Evolutionary conservation across 2,329 filamentous ascomycete genomes (phyloP).

Genomic region (Lachnellula willkommii): DNA sequence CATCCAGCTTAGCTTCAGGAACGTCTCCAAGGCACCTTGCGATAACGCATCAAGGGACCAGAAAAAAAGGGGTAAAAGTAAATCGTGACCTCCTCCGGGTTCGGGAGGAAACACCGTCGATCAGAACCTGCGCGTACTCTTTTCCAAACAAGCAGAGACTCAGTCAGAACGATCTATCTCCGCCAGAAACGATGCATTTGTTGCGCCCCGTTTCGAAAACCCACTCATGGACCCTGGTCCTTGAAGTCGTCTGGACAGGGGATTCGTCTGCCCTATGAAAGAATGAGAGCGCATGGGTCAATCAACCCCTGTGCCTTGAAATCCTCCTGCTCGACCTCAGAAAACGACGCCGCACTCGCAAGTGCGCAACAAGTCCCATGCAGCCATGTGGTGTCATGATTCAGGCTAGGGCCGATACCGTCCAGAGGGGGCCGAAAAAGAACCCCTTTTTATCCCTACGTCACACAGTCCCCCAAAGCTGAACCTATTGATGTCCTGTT

Average conservation of each 20-base stretch:
- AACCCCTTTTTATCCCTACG: neutral
- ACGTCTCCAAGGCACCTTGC: neutral
- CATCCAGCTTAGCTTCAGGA: neutral
- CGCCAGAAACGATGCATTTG: neutral
- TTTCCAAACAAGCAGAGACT: neutral
- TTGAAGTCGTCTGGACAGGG: no score
- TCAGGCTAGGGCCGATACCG: no score
- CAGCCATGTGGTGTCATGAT: neutral
- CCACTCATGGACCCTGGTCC: neutral
- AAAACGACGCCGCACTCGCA: neutral
- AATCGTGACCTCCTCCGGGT: no score
- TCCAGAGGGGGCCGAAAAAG: no score
- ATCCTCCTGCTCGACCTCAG: conserved; percentile 4
- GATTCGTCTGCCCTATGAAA: conserved; percentile 3
- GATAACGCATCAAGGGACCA: neutral
- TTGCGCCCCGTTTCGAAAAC: neutral
- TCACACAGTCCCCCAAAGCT: neutral
- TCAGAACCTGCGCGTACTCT: neutral
- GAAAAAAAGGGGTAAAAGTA: neutral
- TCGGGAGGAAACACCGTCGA: neutral
- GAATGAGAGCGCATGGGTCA: conserved; percentile 1
- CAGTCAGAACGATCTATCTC: neutral
- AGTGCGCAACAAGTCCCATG: neutral
- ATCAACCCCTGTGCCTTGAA: conserved; percentile 1
- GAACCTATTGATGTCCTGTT: neutral